Conservation (phyloP, 495 filamentous ascomycete genomes). For the Amniculicola lignicola region DNA sequence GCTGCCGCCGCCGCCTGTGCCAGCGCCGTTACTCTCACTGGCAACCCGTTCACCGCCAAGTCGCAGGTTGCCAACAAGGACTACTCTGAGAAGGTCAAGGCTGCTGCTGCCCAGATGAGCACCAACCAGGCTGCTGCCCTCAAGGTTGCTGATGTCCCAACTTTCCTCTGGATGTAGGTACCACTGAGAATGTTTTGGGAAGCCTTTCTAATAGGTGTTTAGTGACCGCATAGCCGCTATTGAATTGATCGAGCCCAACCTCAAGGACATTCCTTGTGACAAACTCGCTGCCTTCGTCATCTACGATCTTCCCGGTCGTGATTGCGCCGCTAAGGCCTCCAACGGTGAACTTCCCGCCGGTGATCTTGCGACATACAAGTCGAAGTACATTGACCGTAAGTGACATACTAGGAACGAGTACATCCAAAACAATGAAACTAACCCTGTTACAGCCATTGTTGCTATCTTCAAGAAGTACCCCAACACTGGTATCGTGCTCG, state of each 20-base stretch:
- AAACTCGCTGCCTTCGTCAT: constrained; percentile 51
- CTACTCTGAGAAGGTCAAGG: constrained; percentile 54
- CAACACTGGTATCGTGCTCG: constrained; percentile 53
- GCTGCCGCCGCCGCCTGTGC: constrained; percentile 42
- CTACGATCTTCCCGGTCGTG: constrained; percentile 74
- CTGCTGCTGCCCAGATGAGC: constrained; percentile 44
- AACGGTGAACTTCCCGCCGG: constrained; percentile 70
- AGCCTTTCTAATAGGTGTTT: background rate
- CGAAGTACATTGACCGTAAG: constrained; percentile 58
- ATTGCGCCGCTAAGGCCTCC: constrained; percentile 72
- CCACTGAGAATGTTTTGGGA: background rate
- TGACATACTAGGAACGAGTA: constrained; percentile 39
- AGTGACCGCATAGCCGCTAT: constrained; percentile 28
- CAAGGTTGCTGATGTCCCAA: constrained; percentile 61
- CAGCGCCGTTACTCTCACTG: constrained; percentile 51
- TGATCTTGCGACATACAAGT: constrained; percentile 62
- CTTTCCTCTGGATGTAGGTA: constrained; percentile 68
- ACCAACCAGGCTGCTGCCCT: constrained; percentile 46
- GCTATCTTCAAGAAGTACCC: constrained; percentile 52
- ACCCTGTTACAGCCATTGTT: constrained; percentile 53
- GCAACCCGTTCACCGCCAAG: constrained; percentile 55
- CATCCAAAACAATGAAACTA: constrained; percentile 28
- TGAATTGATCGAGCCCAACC: constrained; percentile 21
- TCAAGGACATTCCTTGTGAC: constrained; percentile 25
- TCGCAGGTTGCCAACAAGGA: constrained; percentile 56